phyloP scores from a whole-genome alignment of 192 early-diverging fungal species.

The Endogone sp. region DNA sequence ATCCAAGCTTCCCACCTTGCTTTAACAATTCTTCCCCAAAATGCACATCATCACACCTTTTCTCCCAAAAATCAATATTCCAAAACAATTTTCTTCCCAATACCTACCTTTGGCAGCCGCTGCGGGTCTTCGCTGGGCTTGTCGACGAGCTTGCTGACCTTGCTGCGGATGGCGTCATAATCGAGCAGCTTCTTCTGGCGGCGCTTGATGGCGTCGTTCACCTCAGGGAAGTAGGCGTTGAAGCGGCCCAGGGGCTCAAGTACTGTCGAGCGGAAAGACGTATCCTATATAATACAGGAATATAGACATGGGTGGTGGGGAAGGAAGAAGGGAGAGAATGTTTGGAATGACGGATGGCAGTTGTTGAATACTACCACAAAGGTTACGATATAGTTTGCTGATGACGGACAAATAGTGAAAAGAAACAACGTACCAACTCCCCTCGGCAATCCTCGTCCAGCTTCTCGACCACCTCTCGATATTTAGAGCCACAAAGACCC shows the following conservation, averaged over 20 bases:
- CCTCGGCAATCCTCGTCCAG: slow-evolving; percentile 76
- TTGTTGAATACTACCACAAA: not conserved
- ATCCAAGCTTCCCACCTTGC: too few species aligned
- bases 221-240: slow-evolving; percentile 84
- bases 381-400: too few species aligned
- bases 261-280: slow-evolving; percentile 80
- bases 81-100: not conserved
- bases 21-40: not conserved
- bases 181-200: slow-evolving; percentile 87
- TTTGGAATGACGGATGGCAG: not conserved
- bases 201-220: slow-evolving; percentile 89
- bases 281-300: too few species aligned
- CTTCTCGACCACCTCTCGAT: slow-evolving; percentile 76
- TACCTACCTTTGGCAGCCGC: slow-evolving; percentile 52
- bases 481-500: slow-evolving; percentile 70
- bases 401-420: too few species aligned
- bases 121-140: slow-evolving; percentile 71
- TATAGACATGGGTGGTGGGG: too few species aligned
- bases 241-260: slow-evolving; percentile 87
- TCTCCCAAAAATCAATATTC: not conserved
- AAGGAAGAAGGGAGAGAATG: not conserved
- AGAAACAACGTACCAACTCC: too few species aligned
- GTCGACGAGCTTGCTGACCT: slow-evolving; percentile 78
- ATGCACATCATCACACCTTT: slow-evolving; percentile 16
- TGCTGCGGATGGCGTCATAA: slow-evolving; percentile 73